Evolutionary conservation across 164 flowering plant genomes (phyloP).

Genomic region (Kingdonia uniflora): DNA sequence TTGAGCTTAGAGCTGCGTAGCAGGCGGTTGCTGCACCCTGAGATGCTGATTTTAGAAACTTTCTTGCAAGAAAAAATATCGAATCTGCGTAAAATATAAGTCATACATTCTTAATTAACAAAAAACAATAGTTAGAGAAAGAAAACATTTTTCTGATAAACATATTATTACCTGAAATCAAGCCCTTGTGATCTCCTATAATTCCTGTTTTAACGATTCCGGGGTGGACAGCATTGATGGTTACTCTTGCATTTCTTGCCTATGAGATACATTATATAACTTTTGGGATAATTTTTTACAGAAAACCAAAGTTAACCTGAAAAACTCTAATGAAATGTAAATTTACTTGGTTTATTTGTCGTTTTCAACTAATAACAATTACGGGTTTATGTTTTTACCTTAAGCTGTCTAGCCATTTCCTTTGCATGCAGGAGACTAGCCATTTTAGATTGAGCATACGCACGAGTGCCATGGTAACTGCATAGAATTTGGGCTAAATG

Average conservation of each 20-base stretch:
- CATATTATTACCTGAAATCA: conserved; percentile 79
- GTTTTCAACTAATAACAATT: too few relatives aligned
- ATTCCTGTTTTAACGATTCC: conserved; percentile 96
- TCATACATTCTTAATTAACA: too few relatives aligned
- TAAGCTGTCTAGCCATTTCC: conserved; percentile 65
- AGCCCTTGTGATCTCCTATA: conserved; percentile 69
- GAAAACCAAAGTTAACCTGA: too few relatives aligned
- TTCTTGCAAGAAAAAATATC: conserved; percentile 68
- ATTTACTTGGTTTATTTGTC: too few relatives aligned
- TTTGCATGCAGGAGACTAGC: conserved; percentile 83
- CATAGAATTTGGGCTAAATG: conserved; percentile 3
- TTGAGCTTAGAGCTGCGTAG: conserved; percentile 61
- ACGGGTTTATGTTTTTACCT: conserved; percentile 27
- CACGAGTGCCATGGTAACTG: conserved; percentile 82
- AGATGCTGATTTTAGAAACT: conserved; percentile 63
- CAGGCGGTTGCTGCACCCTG: conserved; percentile 97
- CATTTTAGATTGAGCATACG: conserved; percentile 86
- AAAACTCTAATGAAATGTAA: not conserved
- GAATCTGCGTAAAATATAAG: too few relatives aligned
- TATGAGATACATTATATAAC: conserved; percentile 16
- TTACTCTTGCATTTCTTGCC: conserved; percentile 81
- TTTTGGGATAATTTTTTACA: too few relatives aligned
- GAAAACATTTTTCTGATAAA: too few relatives aligned
- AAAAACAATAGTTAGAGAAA: too few relatives aligned
- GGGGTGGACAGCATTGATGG: conserved; percentile 91